Base-by-base conservation (phyloP, 441 rosid species). In the Gossypium gossypioides region DNA sequence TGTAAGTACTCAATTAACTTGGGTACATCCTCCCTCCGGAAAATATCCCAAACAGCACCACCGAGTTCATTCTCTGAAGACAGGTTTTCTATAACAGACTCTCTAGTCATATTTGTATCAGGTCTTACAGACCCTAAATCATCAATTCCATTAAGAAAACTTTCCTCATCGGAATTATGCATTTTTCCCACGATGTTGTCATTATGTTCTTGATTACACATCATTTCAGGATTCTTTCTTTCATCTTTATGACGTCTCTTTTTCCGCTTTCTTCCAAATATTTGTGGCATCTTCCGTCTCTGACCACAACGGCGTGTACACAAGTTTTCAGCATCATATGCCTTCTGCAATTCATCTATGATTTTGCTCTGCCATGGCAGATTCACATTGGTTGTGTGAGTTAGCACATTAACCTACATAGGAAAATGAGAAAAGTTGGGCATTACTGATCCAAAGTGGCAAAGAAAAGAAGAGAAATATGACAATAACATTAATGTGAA, bases 21-120 rank as follows among this genome's bases (percentile, higher is more conserved):
- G 32, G 86, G 82, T 6, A 83, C 86, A 66, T 83, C 84, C 66
- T 80, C 77, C 73, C 82, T 76, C 9, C 85, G 73, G 56, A 82
- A 82, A 16, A 82, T 82, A 67, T 82, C 83, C 86, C 83, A 83
- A 69, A 80, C 74, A 34, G 86, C 86, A 68, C 82, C 81, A 63
- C 81, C 86, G 57, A 71, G 24, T 2, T 15, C 74, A 69, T 29
- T 40, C 4, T 83, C 81, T 54, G 74, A 40, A 32, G 51, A 37
- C 27, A 64, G 25, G 65, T 70, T 66, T 5, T 72, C 74, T 73
- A 58, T n/a, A 72, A 21, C 42, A 73, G 73, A 75, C 52, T 74
- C 78, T 58, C 22, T 72, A 32, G 69, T 27, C 19, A 12, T 19
- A 59, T 65, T 72, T 25, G 18, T 7, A 68, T 63, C 19, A 54